Evolutionary conservation across 2,329 filamentous ascomycete species (phyloP), one percentile per base, ranked within the genome.

Genomic region (Exophiala phaeomuriformis): DNA sequence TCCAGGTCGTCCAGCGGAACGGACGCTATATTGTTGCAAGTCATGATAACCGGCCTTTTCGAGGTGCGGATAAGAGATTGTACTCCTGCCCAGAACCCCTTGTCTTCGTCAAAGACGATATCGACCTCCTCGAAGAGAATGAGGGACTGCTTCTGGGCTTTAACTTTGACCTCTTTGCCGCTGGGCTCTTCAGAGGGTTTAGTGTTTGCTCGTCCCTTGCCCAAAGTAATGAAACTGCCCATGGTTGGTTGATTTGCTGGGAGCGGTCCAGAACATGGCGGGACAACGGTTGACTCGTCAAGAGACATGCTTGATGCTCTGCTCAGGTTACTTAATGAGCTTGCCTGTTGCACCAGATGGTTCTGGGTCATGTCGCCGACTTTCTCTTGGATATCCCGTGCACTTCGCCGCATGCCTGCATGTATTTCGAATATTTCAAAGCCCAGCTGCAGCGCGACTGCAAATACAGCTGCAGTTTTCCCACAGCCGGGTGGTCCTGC

Each of bases 391-490:
- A 98, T 83, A 64, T 98, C 93, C 67, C 85, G 93, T 32, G 90
- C 91, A 65, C 82, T 95, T 57, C 93, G 79, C 47, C 90, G 83
- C 61, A 82, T 88, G 56, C 88, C 82, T 0, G 91, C 74, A 64
- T 95, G 94, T 66, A 98, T 90, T 69, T 98, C 93, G 61, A 98
- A 98, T 1, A 98, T 80, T 64, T 95, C 90, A 65, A 94, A 97
- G 1, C 81, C 89, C 10, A 97, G 77, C 69, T 98, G 91, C 64
- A 88, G 91, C 3, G 93, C 91, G 40, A 90, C 86, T 3, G 93
- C 93, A 68, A 94, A 90, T 0, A 96, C 86, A 1, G 90, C 83
- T 4, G 94, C 90, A 8, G 90, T 95, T 72, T 98, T 98, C 2
- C 93, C 94, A 66, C 86, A 91, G 0, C 93, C 93, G 61, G 87